Evolutionary conservation across 805 yeast species (phyloP).

Genomic region (Saccharomyces paradoxus): DNA sequence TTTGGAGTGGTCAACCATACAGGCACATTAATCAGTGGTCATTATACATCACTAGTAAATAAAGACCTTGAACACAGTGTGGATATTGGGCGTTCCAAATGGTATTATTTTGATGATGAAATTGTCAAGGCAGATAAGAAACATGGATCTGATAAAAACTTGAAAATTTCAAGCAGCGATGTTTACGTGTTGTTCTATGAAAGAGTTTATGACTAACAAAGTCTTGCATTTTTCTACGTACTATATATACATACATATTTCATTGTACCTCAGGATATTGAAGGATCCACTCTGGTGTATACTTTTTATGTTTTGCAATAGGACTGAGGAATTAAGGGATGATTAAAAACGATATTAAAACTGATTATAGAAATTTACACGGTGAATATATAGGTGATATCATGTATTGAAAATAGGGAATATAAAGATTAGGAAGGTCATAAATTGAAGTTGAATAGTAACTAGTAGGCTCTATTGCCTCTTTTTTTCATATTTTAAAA

Average conservation of each 20-base stretch:
- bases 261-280: background rate
- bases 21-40: constrained; percentile 67
- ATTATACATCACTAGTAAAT: constrained; percentile 61
- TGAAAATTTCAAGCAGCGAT: constrained; percentile 42
- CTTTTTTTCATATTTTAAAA: background rate
- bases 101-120: constrained; percentile 77
- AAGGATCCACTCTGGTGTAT: background rate
- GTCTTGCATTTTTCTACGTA: background rate
- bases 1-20: constrained; percentile 62
- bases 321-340: background rate
- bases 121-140: constrained; percentile 36
- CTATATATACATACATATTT: background rate
- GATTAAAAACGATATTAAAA: background rate
- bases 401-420: background rate
- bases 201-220: constrained; percentile 13
- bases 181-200: constrained; percentile 68
- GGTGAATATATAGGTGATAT: background rate
- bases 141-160: constrained; percentile 40
- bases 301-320: background rate
- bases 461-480: background rate
- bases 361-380: background rate
- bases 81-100: constrained; percentile 34
- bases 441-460: background rate
- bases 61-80: constrained; percentile 35
- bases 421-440: background rate